Base-by-base conservation (phyloP, 352 stramenopile genomes). In the Thalassiosira ordinaria region DNA sequence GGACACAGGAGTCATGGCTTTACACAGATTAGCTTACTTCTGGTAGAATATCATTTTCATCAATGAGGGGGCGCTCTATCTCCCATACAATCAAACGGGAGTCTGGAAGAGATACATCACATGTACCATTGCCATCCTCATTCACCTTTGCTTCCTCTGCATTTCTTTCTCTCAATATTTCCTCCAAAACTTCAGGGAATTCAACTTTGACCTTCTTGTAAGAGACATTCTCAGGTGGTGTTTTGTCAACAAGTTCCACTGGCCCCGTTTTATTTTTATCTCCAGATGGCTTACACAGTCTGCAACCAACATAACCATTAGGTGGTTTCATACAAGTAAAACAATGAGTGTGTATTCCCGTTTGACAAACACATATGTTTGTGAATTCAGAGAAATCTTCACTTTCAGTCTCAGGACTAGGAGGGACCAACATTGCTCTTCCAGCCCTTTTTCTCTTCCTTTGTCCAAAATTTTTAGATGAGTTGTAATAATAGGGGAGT, bases 61-160 rank as follows among this genome's bases (percentile, higher is more conserved):
- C n/a, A n/a, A n/a, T n/a, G n/a, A n/a, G n/a, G n/a, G 69, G 69
- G 11, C 69, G 44, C 20, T 61, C 39, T 35, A 51, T 8, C 20
- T 78, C 69, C 13, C 44, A 78, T 13, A 71, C 69, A 64, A 78
- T 78, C 13, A 78, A 24, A 16, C 59, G 44, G 11, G 69, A 39
- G 39, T 78, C 59, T 11, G 11, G 16, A 31, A 41, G 11, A 1
- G n/a, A 16, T 55, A 51, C 18, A 44, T 62, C n/a, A n/a, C n/a
- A n/a, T 20, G 27, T 11, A 51, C n/a, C 35, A 26, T 66, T 18
- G 6, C 26, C 11, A 26, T 66, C 9, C 31, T 65, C 26, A 27
- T 4, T 1, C 14, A 33, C 52, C 27, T 66, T 16, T 13, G 20
- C 14, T n/a, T 74, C n/a, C n/a, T n/a, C n/a, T n/a, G n/a, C n/a